Evolutionary conservation across 2,329 filamentous ascomycete genomes (phyloP), one percentile per base, ranked within the genome.

Genomic region (Boeremia exigua): DNA sequence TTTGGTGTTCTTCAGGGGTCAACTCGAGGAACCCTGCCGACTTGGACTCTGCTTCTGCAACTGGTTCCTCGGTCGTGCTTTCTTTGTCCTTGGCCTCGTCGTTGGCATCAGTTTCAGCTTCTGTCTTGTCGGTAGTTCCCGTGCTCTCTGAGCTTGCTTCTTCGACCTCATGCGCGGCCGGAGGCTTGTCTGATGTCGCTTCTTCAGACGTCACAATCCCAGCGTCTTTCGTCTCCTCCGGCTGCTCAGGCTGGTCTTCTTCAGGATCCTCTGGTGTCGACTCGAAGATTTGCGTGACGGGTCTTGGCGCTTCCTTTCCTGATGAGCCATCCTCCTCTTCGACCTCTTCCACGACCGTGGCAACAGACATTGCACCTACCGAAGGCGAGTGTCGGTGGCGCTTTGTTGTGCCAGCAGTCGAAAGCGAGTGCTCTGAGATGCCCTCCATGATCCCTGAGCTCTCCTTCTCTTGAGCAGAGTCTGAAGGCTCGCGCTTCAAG

Each of bases 301-400:
- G 58, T 17, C 60, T 59, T 27, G 54, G 14, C 9, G 48, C 51
- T 4, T 59, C 43, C 27, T 49, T 59, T 29, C 58, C 59, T 15
- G 30, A 33, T 8, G 53, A 56, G n/a, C 65, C 63, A 15, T 77
- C 76, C 33, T 89, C 86, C 57, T 96, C 92, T 67, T 96, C 92
- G 51, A 90, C 88, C 45, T 91, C 87, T 72, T 96, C 92, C 32
- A 91, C 83, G 12, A 96, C 92, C 0, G 91, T 95, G 1, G 88
- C 87, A 17, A 96, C 89, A 4, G 88, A 84, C 3, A 63, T 76
- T 48, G 88, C 91, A 44, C 90, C 88, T 12, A 89, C 88, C 12
- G 90, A 94, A 23, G 90, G 89, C 61, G 88, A 93, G 73, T 91
- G 90, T 66, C 91, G 88, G 74, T 96, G 92, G 60, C 92, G 84